Base-by-base conservation (phyloP, 169 alveolate genomes). In the Babesia caballi region DNA sequence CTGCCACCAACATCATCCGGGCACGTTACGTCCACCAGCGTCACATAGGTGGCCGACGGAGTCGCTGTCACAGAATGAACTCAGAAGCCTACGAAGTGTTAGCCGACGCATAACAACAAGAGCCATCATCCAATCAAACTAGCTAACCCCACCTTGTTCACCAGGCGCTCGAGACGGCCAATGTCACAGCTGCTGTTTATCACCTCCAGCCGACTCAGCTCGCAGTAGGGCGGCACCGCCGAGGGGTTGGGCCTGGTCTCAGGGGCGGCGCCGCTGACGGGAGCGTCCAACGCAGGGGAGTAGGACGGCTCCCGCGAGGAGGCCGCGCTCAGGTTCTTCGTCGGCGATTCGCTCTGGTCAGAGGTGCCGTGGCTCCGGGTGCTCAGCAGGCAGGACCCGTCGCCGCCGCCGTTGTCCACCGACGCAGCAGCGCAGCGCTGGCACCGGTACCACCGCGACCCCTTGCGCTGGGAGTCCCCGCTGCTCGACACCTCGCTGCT, bases 181-280 rank as follows among this genome's bases (percentile, higher is more conserved):
- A 88, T 33, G 19, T 80, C 90, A 33, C 89, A 88, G 53, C 81
- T 77, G 23, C 60, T 53, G 61, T 85, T 84, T 46, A 88, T 46
- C 17, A 75, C 77, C 36, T 67, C 82, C 50, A 88, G 75, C 19
- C 84, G 80, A 7, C 87, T 85, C 21, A 88, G 63, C 52, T 88
- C 93, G 66, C 93, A 88, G 73, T 88, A 88, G 4, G 93, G 93
- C 14, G 93, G 93, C 17, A 78, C 87, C 17, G 44, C 54, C 1
- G 56, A 14, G 7, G 14, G 14, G 53, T 23, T 4, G n/a, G n/a
- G n/a, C n/a, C n/a, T n/a, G n/a, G n/a, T n/a, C n/a, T n/a, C n/a
- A n/a, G n/a, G n/a, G n/a, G n/a, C n/a, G 32, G 17, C 12, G 3
- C 14, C 49, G 30, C 49, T 1, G n/a, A n/a, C n/a, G n/a, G n/a